Percentiles rank a stretch among this genome's conserved stretches.
phyloP scores from a whole-genome alignment of 768 basidiomycete species.

The Agaricus sinodeliciosus region DNA sequence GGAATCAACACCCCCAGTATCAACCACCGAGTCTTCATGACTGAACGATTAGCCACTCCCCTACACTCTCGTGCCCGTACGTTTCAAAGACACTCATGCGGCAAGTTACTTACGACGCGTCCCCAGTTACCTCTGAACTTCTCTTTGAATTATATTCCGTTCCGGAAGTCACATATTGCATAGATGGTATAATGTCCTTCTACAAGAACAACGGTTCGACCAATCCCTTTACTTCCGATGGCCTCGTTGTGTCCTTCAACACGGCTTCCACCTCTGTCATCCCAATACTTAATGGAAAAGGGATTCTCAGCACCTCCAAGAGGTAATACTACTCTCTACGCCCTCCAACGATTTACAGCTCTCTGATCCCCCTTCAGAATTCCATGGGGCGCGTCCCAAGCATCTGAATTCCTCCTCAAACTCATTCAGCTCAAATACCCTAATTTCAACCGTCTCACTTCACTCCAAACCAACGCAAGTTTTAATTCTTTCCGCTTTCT shows the following conservation, averaged over 20 bases:
- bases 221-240: constrained; percentile 51
- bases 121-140: constrained; percentile 86
- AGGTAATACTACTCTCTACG: constrained; percentile 38
- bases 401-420: constrained; percentile 88
- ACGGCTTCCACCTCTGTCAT: constrained; percentile 88
- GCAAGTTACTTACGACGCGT: background rate
- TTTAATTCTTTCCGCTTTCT: background rate
- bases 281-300: constrained; percentile 78
- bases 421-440: constrained; percentile 95
- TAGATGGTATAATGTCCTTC: constrained; percentile 91
- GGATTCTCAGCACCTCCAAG: constrained; percentile 80
- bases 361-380: constrained; percentile 44
- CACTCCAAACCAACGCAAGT: constrained; percentile 69
- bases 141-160: constrained; percentile 91
- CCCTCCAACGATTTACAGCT: background rate
- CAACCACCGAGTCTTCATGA: constrained; percentile 89
- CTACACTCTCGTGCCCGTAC: constrained; percentile 80
- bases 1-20: constrained; percentile 74
- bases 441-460: constrained; percentile 77
- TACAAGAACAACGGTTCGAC: constrained; percentile 58
- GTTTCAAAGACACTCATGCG: constrained; percentile 22
- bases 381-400: constrained; percentile 89
- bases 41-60: constrained; percentile 84
- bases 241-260: constrained; percentile 86
- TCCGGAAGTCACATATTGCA: constrained; percentile 79